Evolutionary conservation across 495 filamentous ascomycete species (phyloP), one percentile per base, ranked within the genome.

Genomic region (Trichoderma gamsii): DNA sequence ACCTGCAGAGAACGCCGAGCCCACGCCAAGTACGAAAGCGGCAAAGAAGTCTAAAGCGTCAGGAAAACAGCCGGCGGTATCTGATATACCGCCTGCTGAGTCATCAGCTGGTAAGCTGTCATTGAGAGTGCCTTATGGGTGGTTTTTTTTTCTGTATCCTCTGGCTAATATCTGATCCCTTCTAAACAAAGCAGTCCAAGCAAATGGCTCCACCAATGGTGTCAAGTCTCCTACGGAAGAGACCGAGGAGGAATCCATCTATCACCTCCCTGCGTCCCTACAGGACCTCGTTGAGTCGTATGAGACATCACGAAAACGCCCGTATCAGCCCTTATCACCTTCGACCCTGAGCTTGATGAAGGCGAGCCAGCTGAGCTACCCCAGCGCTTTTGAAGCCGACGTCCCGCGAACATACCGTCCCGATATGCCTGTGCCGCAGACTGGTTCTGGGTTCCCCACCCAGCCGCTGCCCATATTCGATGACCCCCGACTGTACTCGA

Each of bases 271-370:
- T 3, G 86, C 93, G 15, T 89, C 91, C 16, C 81, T 99, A 35
- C 90, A 93, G 74, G 95, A 98, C 73, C 81, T 99, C 68, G 84
- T 97, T 43, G 89, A 96, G 63, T 91, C 93, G 2, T 97, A 92
- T 73, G 94, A 98, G 74, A 82, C 87, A 21, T 94, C 90, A 41
- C 93, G 91, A 77, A 86, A 84, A 72, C 84, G 88, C 23, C 78
- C 85, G 25, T 78, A 81, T 18, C 80, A 83, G 23, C 79, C 86
- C 6, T 80, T 82, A 41, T 82, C 89, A 18, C 85, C 85, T 38
- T 84, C 87, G n/a, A 84, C 87, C 23, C 86, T 92, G 70, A 84
- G 87, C 46, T 87, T 94, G 74, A 85, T 97, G 70, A 81, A 83
- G 4, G 78, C 86, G 12, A 96, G 93, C 18, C 85, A 91, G 52